Evolutionary conservation across 2,329 filamentous ascomycete species (phyloP).

Genomic region (Xylaria digitata): DNA sequence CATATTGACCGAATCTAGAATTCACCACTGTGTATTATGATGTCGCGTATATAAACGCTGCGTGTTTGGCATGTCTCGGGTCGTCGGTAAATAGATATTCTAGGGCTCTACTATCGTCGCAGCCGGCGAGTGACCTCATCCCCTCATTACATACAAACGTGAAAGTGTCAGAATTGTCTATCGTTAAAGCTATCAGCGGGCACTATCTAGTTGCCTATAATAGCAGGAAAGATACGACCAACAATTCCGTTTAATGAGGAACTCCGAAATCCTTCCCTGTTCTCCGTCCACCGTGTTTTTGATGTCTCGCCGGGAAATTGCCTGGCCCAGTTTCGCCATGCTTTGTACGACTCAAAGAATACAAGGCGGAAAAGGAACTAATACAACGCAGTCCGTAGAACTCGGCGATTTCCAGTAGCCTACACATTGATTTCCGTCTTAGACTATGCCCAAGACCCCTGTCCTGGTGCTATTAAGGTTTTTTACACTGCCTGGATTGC

Average conservation of each 20-base stretch:
- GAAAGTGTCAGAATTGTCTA: slow-evolving; percentile 12
- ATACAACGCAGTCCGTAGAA: slow-evolving; percentile 19
- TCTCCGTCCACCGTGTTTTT: slow-evolving; percentile 31
- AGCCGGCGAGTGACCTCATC: neutral
- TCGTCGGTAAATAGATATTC: slow-evolving; percentile 23
- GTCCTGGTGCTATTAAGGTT: slow-evolving; percentile 7
- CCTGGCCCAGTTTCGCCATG: slow-evolving; percentile 24
- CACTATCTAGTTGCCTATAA: slow-evolving; percentile 21
- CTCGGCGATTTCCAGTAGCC: slow-evolving; percentile 4
- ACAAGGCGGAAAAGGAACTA: slow-evolving; percentile 14
- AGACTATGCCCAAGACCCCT: slow-evolving; percentile 14
- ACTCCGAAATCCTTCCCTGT: slow-evolving; percentile 39
- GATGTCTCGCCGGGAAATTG: slow-evolving; percentile 34
- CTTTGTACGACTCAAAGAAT: slow-evolving; percentile 29
- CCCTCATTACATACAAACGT: slow-evolving; percentile 1
- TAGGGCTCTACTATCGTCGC: neutral
- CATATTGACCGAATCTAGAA: slow-evolving; percentile 19
- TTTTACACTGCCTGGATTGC: slow-evolving; percentile 27
- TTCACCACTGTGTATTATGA: neutral
- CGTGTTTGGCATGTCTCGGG: slow-evolving; percentile 37
- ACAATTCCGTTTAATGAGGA: slow-evolving; percentile 29
- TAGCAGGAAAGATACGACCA: slow-evolving; percentile 17
- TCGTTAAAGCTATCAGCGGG: slow-evolving; percentile 1
- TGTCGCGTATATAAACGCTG: slow-evolving; percentile 1
- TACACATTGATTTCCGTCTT: slow-evolving; percentile 14